phyloP scores from a whole-genome alignment of 179 eudicot species.

The Beta corolliflora region DNA sequence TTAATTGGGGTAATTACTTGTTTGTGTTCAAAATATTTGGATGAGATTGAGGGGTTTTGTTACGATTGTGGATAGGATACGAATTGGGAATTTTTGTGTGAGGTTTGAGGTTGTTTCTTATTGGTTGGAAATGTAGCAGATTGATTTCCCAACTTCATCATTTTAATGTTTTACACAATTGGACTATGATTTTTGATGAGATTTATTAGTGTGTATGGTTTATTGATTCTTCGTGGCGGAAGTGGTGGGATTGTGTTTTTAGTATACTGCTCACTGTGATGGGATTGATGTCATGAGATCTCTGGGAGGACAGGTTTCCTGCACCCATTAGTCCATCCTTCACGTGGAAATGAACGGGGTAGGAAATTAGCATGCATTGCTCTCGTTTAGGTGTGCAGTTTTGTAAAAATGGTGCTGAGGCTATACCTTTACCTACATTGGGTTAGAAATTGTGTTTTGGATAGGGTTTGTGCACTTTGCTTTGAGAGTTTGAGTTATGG shows the following conservation, averaged over 20 bases:
- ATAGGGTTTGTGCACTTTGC: neutral
- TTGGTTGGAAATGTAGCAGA: neutral
- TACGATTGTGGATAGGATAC: constrained; percentile 14
- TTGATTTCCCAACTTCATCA: neutral
- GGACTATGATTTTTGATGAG: neutral
- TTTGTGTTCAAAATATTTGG: constrained; percentile 2
- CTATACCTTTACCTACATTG: neutral
- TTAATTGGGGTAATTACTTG: neutral
- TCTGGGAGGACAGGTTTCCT: neutral
- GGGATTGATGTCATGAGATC: neutral
- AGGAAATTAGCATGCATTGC: neutral
- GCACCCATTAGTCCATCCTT: neutral
- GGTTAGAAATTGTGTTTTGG: neutral
- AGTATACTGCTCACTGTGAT: neutral
- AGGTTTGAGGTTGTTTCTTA: neutral
- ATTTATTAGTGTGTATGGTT: neutral
- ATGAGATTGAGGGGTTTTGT: constrained; percentile 2
- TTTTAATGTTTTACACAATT: neutral
- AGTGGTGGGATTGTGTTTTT: too few relatives aligned
- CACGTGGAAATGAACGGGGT: neutral
- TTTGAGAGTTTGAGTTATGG: neutral
- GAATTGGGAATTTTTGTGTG: neutral
- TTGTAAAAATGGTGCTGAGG: neutral
- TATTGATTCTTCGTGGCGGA: neutral
- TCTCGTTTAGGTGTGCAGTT: neutral